Base-by-base conservation (phyloP, 164 flowering plant species). In the Nymphaea colorata region DNA sequence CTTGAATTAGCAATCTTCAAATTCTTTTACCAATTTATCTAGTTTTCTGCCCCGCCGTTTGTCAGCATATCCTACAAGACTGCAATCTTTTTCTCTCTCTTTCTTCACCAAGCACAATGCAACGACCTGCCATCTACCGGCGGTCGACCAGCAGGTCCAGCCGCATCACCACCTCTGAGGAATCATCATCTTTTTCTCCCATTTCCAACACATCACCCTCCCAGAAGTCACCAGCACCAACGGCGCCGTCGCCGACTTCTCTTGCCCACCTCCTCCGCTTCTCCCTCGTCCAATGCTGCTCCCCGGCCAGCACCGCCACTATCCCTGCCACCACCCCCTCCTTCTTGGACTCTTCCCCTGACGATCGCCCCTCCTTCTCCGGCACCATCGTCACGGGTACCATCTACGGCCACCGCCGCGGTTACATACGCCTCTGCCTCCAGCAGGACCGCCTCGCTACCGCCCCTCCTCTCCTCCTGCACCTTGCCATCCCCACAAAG, bases 351-450 rank as follows among this genome's bases (percentile, higher is more conserved):
- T 6, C 3, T 5, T 2, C 7, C 5, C 11, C 5, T 14, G 55
- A 47, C 64, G 64, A 43, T n/a, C 66, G 44, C 44, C 67, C 41
- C 78, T 79, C 5, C 78, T 87, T 83, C n/a, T 85, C 97, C 11
- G 82, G 76, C 59, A 66, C 93, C 7, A 87, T 84, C 86, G 95
- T 86, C 44, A 78, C 82, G 67, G 90, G 95, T 15, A 89, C 95
- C 47, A 76, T 91, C 78, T 87, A 76, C 81, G 95, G 95, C 42
- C 82, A 68, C n/a, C 83, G 89, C 41, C 74, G 79, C 2, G 86
- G 84, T 61, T 89, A 82, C 71, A 84, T 83, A 42, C 82, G 84
- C 82, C 84, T 91, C 85, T 87, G 88, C 73, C 69, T 93, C 73
- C 98, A 93, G 64, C 78, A 80, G 65, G 76, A 84, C 70, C 86